phyloP scores from a whole-genome alignment of 352 stramenopile species.

The Phytophthora sansomeana region DNA sequence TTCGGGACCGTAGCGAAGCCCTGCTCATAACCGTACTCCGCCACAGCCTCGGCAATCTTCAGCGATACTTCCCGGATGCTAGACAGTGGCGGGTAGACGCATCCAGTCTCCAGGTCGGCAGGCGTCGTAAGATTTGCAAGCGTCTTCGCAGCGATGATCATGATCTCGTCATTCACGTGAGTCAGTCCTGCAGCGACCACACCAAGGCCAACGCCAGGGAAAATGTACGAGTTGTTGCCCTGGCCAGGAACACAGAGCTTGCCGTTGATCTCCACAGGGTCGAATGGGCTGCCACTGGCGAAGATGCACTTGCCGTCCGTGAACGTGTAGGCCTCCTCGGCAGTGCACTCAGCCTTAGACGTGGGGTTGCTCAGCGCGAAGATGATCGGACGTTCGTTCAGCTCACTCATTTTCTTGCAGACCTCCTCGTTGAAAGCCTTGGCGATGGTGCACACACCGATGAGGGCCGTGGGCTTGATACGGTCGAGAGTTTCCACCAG shows the following conservation, averaged over 20 bases:
- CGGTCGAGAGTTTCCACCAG: constrained; percentile 83
- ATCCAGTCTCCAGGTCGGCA: constrained; percentile 92
- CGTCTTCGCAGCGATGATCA: constrained; percentile 84
- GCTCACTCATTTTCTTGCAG: constrained; percentile 88
- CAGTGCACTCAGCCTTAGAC: constrained; percentile 96
- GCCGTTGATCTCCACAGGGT: constrained; percentile 92
- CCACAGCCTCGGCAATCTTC: constrained; percentile 92
- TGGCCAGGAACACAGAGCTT: constrained; percentile 87
- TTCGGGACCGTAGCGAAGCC: constrained; percentile 64
- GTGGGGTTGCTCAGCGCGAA: constrained; percentile 98
- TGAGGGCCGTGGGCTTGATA: constrained; percentile 94
- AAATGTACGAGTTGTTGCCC: constrained; percentile 98
- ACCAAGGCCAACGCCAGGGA: constrained; percentile 95
- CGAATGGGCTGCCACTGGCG: constrained; percentile 96
- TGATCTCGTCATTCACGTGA: constrained; percentile 83
- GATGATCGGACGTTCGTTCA: constrained; percentile 94
- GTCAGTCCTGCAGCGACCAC: constrained; percentile 89
- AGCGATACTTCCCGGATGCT: constrained; percentile 94
- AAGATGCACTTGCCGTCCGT: constrained; percentile 97
- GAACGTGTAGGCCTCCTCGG: constrained; percentile 97
- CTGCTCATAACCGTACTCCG: constrained; percentile 79
- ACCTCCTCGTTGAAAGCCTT: constrained; percentile 92
- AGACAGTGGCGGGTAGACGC: constrained; percentile 94
- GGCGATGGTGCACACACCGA: constrained; percentile 94
- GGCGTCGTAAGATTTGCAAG: constrained; percentile 80